These are phyloP conservation scores for Tolypocladium tropicale DNA, from an alignment of 2,329 filamentous ascomycete species.

Conservation along the genomic window DNA sequence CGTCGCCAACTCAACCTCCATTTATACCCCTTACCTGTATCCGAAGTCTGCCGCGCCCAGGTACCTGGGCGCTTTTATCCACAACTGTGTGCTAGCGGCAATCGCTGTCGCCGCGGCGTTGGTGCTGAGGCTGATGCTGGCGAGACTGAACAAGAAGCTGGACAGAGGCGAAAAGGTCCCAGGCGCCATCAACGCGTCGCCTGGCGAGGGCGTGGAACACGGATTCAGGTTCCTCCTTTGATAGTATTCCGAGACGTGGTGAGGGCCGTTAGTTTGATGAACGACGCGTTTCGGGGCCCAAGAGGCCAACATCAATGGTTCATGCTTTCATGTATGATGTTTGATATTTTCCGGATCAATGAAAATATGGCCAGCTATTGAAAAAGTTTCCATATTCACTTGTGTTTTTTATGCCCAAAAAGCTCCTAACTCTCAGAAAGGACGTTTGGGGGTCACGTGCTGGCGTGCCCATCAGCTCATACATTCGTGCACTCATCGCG, in stretches of 20 bases:
- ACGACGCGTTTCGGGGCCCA: neutral
- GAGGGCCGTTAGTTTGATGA: neutral
- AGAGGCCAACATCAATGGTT: too few relatives aligned
- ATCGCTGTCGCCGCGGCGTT: slow-evolving; percentile 55
- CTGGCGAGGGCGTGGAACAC: slow-evolving; percentile 43
- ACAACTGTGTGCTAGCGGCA: slow-evolving; percentile 56
- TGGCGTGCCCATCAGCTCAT: too few relatives aligned
- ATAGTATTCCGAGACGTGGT: neutral
- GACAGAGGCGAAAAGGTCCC: slow-evolving; percentile 48
- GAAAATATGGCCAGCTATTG: too few relatives aligned
- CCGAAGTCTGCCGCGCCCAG: slow-evolving; percentile 32
- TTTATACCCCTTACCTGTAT: slow-evolving; percentile 63
- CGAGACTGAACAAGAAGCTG: slow-evolving; percentile 57
- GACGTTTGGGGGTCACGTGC: neutral
- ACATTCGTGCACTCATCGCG: neutral
- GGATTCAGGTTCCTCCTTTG: slow-evolving; percentile 58
- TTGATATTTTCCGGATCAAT: too few relatives aligned
- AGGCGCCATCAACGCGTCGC: slow-evolving; percentile 36
- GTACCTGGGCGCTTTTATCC: slow-evolving; percentile 50
- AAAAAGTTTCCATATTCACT: too few relatives aligned
- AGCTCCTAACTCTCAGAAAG: too few relatives aligned
- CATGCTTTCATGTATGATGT: neutral
- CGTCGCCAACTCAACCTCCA: slow-evolving; percentile 42
- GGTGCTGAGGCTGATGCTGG: slow-evolving; percentile 51
- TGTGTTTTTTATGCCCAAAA: too few relatives aligned